Conservation (phyloP, 768 basidiomycete species). For the Coprinellus micaceus region DNA sequence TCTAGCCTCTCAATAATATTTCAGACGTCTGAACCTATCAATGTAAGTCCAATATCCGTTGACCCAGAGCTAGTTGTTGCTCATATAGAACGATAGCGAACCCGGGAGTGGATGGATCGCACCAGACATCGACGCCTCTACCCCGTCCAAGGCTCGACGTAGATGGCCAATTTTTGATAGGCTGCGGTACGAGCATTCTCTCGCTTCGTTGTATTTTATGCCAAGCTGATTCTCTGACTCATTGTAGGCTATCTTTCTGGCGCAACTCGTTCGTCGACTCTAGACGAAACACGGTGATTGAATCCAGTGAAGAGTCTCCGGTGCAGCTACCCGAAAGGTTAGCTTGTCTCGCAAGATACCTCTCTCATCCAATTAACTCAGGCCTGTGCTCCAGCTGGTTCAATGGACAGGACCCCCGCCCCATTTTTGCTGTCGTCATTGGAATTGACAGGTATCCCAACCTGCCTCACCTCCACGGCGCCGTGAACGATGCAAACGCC, state of each 20-base stretch:
- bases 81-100: too few species aligned
- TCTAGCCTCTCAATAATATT: not conserved
- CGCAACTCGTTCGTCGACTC: not conserved
- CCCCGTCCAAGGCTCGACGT: too few species aligned
- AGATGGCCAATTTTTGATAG: too few species aligned
- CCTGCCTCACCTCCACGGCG: constrained; percentile 28
- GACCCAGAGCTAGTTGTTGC: too few species aligned
- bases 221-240: too few species aligned
- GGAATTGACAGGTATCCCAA: constrained; percentile 38
- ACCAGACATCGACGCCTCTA: too few species aligned
- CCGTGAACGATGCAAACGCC: constrained; percentile 37
- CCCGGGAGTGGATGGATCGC: too few species aligned
- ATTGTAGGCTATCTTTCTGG: too few species aligned
- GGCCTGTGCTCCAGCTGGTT: not conserved
- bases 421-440: constrained; percentile 38
- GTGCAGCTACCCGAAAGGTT: not conserved
- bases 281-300: not conserved
- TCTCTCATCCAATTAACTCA: not conserved
- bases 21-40: not conserved
- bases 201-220: too few species aligned
- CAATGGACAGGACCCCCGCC: not conserved
- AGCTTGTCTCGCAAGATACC: too few species aligned
- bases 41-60: too few species aligned
- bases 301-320: not conserved
- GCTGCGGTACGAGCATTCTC: too few species aligned